A percentile compares a stretch with the other conserved stretches of the same genome.
Evolutionary conservation across 2,329 filamentous ascomycete genomes (phyloP).

Genomic region (Scedosporium boydii): DNA sequence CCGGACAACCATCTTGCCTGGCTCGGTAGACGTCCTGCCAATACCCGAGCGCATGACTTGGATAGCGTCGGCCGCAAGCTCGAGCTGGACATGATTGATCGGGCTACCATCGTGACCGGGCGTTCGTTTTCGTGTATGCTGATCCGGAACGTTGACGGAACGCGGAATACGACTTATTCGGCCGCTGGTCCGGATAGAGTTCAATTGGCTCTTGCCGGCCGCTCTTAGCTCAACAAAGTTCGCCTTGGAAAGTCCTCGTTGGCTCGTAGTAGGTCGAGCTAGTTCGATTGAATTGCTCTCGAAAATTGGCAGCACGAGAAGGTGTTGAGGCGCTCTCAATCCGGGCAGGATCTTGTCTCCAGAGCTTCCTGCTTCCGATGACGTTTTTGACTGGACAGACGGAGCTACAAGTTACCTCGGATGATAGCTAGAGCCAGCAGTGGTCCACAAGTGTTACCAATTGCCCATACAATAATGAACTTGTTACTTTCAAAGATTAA

Average conservation of each 20-base stretch:
- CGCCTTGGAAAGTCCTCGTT: too few species aligned
- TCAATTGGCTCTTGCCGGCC: too few species aligned
- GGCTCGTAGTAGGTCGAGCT: too few species aligned
- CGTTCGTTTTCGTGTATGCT: background rate
- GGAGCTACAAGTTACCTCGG: background rate
- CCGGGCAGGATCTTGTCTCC: background rate
- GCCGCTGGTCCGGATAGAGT: too few species aligned
- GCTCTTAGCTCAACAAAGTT: too few species aligned
- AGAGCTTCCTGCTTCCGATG: background rate
- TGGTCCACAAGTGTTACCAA: too few species aligned
- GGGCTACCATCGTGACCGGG: background rate
- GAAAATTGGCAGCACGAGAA: background rate
- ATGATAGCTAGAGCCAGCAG: too few species aligned
- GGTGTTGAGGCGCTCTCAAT: background rate
- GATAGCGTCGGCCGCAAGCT: background rate
- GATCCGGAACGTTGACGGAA: too few species aligned
- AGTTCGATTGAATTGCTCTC: background rate
- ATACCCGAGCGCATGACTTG: background rate
- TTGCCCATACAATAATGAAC: too few species aligned
- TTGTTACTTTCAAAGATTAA: too few species aligned
- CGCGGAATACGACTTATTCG: too few species aligned
- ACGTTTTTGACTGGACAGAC: background rate
- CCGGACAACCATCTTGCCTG: constrained; percentile 42
- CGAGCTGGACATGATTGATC: background rate
- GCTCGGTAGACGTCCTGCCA: constrained; percentile 6